Conservation (phyloP, 2,329 filamentous ascomycete species). For the Lasiodiplodia theobromae region DNA sequence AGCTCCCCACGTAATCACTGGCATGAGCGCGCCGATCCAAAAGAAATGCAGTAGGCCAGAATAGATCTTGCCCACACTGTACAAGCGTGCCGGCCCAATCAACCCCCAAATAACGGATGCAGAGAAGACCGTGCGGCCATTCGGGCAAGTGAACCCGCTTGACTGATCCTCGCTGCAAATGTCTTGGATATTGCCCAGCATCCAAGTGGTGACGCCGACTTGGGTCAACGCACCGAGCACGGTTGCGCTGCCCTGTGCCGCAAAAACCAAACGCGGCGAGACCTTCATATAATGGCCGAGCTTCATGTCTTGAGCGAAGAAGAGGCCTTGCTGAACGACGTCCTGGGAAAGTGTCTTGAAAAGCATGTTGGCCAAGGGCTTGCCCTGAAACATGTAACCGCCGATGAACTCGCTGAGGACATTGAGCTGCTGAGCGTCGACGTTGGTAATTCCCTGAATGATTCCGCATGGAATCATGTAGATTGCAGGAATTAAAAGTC, state of each 20-base stretch:
- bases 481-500: constrained; percentile 19
- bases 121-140: constrained; percentile 69
- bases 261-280: constrained; percentile 71
- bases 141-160: constrained; percentile 62
- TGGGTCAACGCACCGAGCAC: constrained; percentile 72
- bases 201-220: constrained; percentile 68
- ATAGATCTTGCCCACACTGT: constrained; percentile 69
- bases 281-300: constrained; percentile 62
- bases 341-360: constrained; percentile 36
- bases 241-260: constrained; percentile 70
- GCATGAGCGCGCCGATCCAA: constrained; percentile 69
- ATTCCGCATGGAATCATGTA: constrained; percentile 29
- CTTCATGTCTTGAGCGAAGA: constrained; percentile 30
- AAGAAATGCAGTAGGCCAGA: constrained; percentile 73
- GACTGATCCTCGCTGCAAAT: constrained; percentile 60
- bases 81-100: constrained; percentile 75
- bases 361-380: constrained; percentile 72
- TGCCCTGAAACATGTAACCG: constrained; percentile 75
- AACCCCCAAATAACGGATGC: constrained; percentile 69
- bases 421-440: constrained; percentile 57
- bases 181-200: constrained; percentile 63
- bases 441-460: constrained; percentile 30
- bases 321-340: constrained; percentile 29
- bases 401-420: constrained; percentile 63
- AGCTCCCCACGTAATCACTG: constrained; percentile 69